Evolutionary conservation across 306 rosid genomes (phyloP).

Genomic region (Clitoria ternatea): DNA sequence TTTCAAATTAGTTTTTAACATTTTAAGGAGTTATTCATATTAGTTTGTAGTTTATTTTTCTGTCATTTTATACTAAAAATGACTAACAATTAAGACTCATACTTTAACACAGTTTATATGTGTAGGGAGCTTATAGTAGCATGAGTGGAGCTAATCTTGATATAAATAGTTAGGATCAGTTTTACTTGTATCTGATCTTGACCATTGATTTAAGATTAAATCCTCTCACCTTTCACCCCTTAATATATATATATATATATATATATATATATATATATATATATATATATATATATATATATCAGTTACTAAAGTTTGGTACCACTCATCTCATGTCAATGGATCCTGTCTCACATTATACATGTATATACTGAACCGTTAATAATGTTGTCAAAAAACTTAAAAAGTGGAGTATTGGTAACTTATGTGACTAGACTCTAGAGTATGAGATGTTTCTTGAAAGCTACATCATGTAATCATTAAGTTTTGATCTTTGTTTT

Average conservation of each 20-base stretch:
- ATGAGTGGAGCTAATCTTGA: neutral
- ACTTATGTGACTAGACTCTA: slow-evolving; percentile 20
- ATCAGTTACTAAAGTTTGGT: too few species aligned
- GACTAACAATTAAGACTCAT: neutral
- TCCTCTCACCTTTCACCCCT: neutral
- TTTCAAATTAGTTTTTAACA: too few species aligned
- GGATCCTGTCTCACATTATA: neutral
- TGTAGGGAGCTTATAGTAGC: neutral
- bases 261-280: too few species aligned
- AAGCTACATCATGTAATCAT: slow-evolving; percentile 28
- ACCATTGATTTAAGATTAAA: neutral
- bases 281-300: too few species aligned
- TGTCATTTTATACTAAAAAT: too few species aligned
- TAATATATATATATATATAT: too few species aligned
- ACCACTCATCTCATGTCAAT: neutral
- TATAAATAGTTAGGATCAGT: neutral
- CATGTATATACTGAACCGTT: neutral
- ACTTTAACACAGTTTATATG: neutral
- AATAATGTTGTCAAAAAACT: slow-evolving; percentile 2
- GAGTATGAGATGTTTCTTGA: slow-evolving; percentile 31
- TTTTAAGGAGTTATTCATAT: too few species aligned
- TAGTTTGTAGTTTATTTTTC: too few species aligned
- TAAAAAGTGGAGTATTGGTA: neutral
- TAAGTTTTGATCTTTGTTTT: slow-evolving; percentile 32
- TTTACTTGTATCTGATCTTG: neutral